Conservation (phyloP, 495 filamentous ascomycete species). For the Viridothelium virens region DNA sequence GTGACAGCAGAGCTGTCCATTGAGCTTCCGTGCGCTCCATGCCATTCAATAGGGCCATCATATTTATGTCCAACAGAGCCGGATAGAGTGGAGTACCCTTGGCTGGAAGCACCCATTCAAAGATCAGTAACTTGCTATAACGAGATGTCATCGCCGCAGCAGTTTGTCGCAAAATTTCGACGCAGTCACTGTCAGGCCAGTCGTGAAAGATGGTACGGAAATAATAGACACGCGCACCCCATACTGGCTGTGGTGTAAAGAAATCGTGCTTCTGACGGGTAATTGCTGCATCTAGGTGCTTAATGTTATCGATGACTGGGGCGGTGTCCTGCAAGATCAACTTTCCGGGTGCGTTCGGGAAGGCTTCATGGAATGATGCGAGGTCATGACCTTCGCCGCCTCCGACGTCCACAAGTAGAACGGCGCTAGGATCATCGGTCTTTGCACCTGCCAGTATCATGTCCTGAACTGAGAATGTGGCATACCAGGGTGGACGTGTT, state of each 20-base stretch:
- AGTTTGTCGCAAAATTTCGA: constrained; percentile 41
- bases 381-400: constrained; percentile 48
- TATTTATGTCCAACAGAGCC: constrained; percentile 17
- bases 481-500: background rate
- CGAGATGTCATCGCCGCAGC: background rate
- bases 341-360: constrained; percentile 38
- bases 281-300: constrained; percentile 23
- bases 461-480: background rate
- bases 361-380: constrained; percentile 35
- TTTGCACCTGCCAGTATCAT: background rate
- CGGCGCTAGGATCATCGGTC: constrained; percentile 18
- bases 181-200: constrained; percentile 48
- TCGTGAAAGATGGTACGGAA: constrained; percentile 26
- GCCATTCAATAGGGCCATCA: constrained; percentile 14
- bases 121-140: constrained; percentile 17
- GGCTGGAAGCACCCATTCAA: constrained; percentile 14
- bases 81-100: constrained; percentile 9
- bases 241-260: constrained; percentile 37
- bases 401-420: constrained; percentile 50
- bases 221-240: constrained; percentile 39
- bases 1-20: constrained; percentile 12
- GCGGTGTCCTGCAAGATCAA: constrained; percentile 46
- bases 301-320: constrained; percentile 36
- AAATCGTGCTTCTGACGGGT: constrained; percentile 36
- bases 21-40: constrained; percentile 11